Percentiles rank a stretch among this genome's conserved stretches.
phyloP scores from a whole-genome alignment of 306 rosid species.

The Rosa lucieae region DNA sequence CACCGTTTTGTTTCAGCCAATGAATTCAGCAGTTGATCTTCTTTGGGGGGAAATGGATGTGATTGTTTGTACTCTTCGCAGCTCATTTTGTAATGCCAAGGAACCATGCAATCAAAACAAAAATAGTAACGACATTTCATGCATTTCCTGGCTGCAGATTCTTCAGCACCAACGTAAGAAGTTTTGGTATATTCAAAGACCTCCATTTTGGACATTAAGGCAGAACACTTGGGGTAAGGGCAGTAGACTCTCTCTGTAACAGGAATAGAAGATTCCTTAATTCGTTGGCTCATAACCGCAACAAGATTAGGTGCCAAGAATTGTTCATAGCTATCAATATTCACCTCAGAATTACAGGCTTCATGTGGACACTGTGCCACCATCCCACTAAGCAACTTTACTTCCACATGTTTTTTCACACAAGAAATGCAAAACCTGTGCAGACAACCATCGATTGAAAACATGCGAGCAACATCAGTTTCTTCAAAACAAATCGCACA shows the following conservation, averaged over 20 bases:
- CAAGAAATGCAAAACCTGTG: conserved; percentile 80
- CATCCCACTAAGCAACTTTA: conserved; percentile 56
- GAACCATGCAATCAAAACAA: conserved; percentile 70
- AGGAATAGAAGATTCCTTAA: conserved; percentile 67
- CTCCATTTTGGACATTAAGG: conserved; percentile 52
- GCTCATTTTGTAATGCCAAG: conserved; percentile 65
- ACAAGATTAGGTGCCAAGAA: conserved; percentile 55
- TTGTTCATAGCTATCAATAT: conserved; percentile 51
- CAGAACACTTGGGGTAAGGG: conserved; percentile 71
- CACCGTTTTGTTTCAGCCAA: conserved; percentile 55
- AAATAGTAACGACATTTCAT: conserved; percentile 62
- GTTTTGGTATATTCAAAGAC: conserved; percentile 49
- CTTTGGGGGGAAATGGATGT: conserved; percentile 43
- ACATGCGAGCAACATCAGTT: conserved; percentile 39
- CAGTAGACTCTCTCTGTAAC: conserved; percentile 62
- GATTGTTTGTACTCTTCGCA: conserved; percentile 44
- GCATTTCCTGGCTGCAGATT: conserved; percentile 53
- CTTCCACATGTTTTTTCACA: conserved; percentile 74
- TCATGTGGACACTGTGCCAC: conserved; percentile 68
- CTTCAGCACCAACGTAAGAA: conserved; percentile 15
- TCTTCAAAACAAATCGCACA: conserved; percentile 80
- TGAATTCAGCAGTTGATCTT: conserved; percentile 56
- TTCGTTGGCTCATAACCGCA: conserved; percentile 47
- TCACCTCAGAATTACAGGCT: conserved; percentile 53
- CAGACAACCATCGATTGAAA: conserved; percentile 59